Conservation (phyloP, 2,329 filamentous ascomycete species). For the Aspergillus intermedius region DNA sequence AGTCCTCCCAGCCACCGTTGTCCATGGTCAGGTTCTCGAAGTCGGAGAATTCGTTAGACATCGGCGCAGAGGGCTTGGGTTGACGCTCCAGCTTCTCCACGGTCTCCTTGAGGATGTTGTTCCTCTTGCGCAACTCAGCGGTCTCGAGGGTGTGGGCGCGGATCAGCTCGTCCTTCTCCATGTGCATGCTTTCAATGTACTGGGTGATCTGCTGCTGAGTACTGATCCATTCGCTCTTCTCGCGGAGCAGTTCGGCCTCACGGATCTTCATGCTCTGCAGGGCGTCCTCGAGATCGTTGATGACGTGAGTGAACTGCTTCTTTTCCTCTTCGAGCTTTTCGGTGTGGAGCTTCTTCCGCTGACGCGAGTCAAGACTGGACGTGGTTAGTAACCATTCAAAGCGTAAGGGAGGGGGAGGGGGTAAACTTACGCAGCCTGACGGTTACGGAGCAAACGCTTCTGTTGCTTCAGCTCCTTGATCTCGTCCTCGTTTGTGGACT, state of each 20-base stretch:
- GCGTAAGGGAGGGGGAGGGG: constrained; percentile 9
- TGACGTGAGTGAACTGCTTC: constrained; percentile 74
- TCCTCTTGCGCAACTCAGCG: constrained; percentile 85
- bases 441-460: constrained; percentile 87
- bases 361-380: constrained; percentile 74
- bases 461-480: constrained; percentile 98
- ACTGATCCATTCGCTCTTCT: constrained; percentile 57
- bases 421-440: constrained; percentile 81
- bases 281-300: constrained; percentile 72
- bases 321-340: constrained; percentile 96
- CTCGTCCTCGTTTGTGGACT: constrained; percentile 75
- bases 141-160: constrained; percentile 83
- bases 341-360: constrained; percentile 97
- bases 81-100: constrained; percentile 43
- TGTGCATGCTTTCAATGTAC: constrained; percentile 67
- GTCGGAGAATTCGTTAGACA: constrained; percentile 66
- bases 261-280: constrained; percentile 62
- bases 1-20: constrained; percentile 69
- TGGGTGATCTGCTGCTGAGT: constrained; percentile 70
- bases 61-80: constrained; percentile 39
- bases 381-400: constrained; percentile 9
- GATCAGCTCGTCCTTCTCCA: constrained; percentile 90
- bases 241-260: constrained; percentile 45
- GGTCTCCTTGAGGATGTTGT: constrained; percentile 69
- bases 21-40: constrained; percentile 82